Evolutionary conservation across 2,329 filamentous ascomycete genomes (phyloP).

Genomic region (Aspergillus quadrilineatus): DNA sequence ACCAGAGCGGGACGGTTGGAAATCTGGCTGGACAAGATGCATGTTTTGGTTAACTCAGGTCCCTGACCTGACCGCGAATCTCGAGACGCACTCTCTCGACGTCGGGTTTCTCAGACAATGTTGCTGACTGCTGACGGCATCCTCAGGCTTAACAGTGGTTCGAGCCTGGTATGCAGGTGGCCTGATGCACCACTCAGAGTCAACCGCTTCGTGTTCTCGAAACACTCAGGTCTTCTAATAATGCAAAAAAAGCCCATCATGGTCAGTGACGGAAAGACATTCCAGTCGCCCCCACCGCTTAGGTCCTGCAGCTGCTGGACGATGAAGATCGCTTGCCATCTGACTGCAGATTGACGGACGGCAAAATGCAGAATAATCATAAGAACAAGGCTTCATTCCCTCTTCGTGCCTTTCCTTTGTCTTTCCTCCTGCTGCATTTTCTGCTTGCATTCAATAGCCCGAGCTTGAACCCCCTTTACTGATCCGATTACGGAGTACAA

Average conservation of each 20-base stretch:
- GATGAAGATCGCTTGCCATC: slow-evolving; percentile 12
- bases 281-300: slow-evolving; percentile 9
- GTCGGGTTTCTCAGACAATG: neutral
- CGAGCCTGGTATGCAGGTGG: neutral
- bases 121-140: slow-evolving; percentile 2
- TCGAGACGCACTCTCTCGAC: neutral
- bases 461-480: neutral
- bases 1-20: neutral
- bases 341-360: slow-evolving; percentile 12
- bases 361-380: slow-evolving; percentile 3
- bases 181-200: slow-evolving; percentile 1
- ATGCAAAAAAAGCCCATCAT: neutral
- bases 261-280: neutral
- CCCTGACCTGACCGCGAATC: neutral
- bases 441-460: neutral
- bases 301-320: neutral
- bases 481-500: neutral
- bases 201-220: neutral
- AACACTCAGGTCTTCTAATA: neutral
- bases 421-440: neutral
- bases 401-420: neutral
- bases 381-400: slow-evolving; percentile 10
- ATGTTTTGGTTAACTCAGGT: slow-evolving; percentile 6
- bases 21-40: neutral
- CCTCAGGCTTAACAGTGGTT: slow-evolving; percentile 4